Conservation (phyloP, 495 filamentous ascomycete species). For the Aspergillus heteromorphus region DNA sequence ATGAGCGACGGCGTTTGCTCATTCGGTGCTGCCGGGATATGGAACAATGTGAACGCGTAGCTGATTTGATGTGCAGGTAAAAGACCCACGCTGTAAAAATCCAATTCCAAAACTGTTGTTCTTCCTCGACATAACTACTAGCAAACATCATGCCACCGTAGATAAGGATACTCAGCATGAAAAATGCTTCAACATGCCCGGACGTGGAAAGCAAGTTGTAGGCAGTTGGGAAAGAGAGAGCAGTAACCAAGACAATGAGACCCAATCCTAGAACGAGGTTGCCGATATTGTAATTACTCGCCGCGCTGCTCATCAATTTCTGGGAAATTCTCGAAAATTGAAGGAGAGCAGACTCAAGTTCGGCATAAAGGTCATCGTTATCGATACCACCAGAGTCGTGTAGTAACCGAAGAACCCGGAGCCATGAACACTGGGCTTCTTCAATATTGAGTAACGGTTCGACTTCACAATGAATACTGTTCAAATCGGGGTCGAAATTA, state of each 20-base stretch:
- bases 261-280: constrained; percentile 52
- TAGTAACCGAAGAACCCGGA: constrained; percentile 21
- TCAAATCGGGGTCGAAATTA: constrained; percentile 39
- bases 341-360: constrained; percentile 20
- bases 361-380: constrained; percentile 5
- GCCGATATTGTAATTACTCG: constrained; percentile 80
- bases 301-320: constrained; percentile 71
- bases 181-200: constrained; percentile 24
- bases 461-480: constrained; percentile 36
- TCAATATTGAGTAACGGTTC: constrained; percentile 44
- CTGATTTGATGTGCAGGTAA: constrained; percentile 54
- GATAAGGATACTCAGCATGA: constrained; percentile 36
- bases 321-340: constrained; percentile 68
- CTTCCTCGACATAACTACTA: constrained; percentile 95
- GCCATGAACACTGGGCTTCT: constrained; percentile 65
- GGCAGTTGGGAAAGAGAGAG: constrained; percentile 26
- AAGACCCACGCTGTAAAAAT: constrained; percentile 69
- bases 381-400: background rate
- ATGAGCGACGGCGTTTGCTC: background rate
- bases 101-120: constrained; percentile 99
- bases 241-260: constrained; percentile 39
- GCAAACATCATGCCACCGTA: constrained; percentile 94
- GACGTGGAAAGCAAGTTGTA: constrained; percentile 18
- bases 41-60: constrained; percentile 1
- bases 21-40: background rate